A percentile compares a stretch with the other conserved stretches of the same genome.
Conservation (phyloP, 495 filamentous ascomycete species). For the Neurospora sp. region DNA sequence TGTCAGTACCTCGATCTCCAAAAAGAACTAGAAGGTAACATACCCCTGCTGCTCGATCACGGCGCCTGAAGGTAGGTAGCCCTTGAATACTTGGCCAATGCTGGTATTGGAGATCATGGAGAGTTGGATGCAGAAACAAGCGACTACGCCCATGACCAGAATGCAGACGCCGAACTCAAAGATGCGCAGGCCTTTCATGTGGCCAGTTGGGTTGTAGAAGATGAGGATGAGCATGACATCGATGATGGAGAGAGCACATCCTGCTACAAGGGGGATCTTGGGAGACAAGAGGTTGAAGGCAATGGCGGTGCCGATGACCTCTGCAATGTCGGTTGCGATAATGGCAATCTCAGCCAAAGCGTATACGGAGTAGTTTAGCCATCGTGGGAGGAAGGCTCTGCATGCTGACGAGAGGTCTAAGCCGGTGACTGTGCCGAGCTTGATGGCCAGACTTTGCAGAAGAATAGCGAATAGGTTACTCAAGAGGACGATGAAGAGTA, state of each 20-base stretch:
- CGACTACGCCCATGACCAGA: slow-evolving; percentile 71
- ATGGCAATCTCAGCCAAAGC: slow-evolving; percentile 70
- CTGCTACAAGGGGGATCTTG: slow-evolving; percentile 72
- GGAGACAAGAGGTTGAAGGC: slow-evolving; percentile 73
- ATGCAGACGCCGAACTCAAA: slow-evolving; percentile 78
- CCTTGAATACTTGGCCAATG: slow-evolving; percentile 67
- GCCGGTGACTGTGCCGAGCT: slow-evolving; percentile 77
- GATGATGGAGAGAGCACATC: slow-evolving; percentile 74
- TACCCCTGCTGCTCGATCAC: slow-evolving; percentile 53
- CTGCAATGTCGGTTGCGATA: slow-evolving; percentile 83
- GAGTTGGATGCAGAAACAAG: slow-evolving; percentile 88
- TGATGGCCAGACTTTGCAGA: slow-evolving; percentile 72
- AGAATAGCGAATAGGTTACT: slow-evolving; percentile 81
- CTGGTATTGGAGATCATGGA: slow-evolving; percentile 61
- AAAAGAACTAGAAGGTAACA: not conserved
- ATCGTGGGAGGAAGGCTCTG: slow-evolving; percentile 61
- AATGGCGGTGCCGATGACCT: slow-evolving; percentile 88
- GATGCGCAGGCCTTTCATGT: slow-evolving; percentile 59
- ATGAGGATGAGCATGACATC: slow-evolving; percentile 80
- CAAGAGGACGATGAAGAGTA: slow-evolving; percentile 73
- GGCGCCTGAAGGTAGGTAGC: slow-evolving; percentile 70
- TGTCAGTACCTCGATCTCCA: not conserved
- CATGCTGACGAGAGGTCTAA: slow-evolving; percentile 73
- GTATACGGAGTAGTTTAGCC: slow-evolving; percentile 68
- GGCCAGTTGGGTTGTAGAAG: slow-evolving; percentile 70